Evolutionary conservation across 2,329 filamentous ascomycete species (phyloP), one percentile per base, ranked within the genome.

Genomic region (Grosmannia clavigera): DNA sequence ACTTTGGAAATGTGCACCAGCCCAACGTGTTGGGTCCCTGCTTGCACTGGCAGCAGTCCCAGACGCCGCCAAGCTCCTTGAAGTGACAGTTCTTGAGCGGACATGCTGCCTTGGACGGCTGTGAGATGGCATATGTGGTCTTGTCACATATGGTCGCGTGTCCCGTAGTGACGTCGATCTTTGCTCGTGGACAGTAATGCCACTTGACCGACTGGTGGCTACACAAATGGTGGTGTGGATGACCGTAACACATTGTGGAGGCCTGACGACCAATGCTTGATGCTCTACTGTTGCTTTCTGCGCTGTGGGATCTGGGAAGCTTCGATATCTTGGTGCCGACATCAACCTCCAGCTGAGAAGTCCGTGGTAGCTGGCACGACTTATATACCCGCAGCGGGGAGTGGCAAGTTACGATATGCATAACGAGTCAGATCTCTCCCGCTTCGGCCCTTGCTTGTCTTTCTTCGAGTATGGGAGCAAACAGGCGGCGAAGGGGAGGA

Each of bases 121-220:
- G 77, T 2, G 74, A 72, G 1, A 71, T 69, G 7, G 75, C 75
- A 65, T 80, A 80, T 9, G 74, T 76, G 40, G 74, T 73, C 59
- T 79, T 78, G 59, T 68, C 68, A 67, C 80, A 82, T 40, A 78
- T 75, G 43, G 74, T 75, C 66, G 78, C 75, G 61, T 77, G 75
- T 22, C 78, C 77, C 0, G 78, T 81, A 43, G 72, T 68, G 38
- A 78, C 68, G 67, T 82, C 78, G 61, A 81, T 76, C 61, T 72
- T 66, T 57, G 73, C 75, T 57, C 73, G 71, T 25, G 78, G 76
- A 65, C 79, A 82, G 68, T 81, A 81, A 66, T 79, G 73, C 78
- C 78, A 82, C 62, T 75, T 76, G 64, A 81, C 73, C 55, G 79
- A 81, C n/a, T 76, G 78, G 67, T 82, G 79, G 29, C 74, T 73